Base-by-base conservation (phyloP, 2,329 filamentous ascomycete species). In the Hypocreales sp. region DNA sequence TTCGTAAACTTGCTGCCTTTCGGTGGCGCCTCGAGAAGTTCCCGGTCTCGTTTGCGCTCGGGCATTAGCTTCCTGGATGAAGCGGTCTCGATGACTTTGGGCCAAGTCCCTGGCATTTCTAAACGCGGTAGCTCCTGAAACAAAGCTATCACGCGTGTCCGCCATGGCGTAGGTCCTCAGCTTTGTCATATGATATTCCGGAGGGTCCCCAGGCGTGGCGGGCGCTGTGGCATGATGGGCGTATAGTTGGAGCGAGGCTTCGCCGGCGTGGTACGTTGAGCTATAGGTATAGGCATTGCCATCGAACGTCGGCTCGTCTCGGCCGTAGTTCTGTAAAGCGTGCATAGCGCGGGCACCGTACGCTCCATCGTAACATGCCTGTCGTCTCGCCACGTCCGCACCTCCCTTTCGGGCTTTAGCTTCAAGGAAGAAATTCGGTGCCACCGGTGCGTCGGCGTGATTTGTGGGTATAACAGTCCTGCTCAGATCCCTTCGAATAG, bases 121-220 rank as follows among this genome's bases (percentile, higher is more conserved):
- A 32, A 56, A 55, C 26, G 49, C 50, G 6, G 40, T 41, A 8
- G 40, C 44, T 14, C 8, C 38, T 24, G 30, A 54, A 59, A 2
- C 25, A 38, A 2, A n/a, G n/a, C n/a, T n/a, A n/a, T n/a, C n/a
- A n/a, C n/a, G n/a, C n/a, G n/a, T n/a, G n/a, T n/a, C n/a, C n/a
- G 51, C 35, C 5, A 27, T 16, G 22, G 36, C 32, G 15, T 27
- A 24, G 1, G 43, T 53, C 37, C 57, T 34, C 3, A 56, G 8
- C 31, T 46, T 34, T 8, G 47, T 55, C 51, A 58, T 60, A 27
- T 57, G 41, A 38, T 59, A 60, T 38, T 50, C 46, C 5, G 46
- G 46, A 23, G 29, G 48, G 38, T 33, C 45, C 31, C 35, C 44
- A 25, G 42, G 35, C 15, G 10, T 36, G 9, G 27, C 34, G 24